Base-by-base conservation (phyloP, 2,329 filamentous ascomycete genomes). In the Golovinomyces cichoracearum region DNA sequence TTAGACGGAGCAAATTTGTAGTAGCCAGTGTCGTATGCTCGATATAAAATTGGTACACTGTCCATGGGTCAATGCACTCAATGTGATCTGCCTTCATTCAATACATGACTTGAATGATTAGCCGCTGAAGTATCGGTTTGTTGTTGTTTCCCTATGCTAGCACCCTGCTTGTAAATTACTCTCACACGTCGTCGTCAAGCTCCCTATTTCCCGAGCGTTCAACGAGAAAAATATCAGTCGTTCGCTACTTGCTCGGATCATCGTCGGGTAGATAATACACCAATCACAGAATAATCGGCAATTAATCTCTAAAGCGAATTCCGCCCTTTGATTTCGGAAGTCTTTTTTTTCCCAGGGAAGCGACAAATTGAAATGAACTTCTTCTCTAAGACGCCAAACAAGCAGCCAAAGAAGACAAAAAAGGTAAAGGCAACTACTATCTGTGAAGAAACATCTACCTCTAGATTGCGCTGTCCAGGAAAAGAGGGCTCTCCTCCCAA, bases 311-410 rank as follows among this genome's bases (percentile, higher is more conserved):
- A 29, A 17, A 17, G 35, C 15, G 15, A 19, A 21, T 17, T 19
- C 35, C 17, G 17, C 35, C 31, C 31, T 33, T n/a, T n/a, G 13
- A 15, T 13, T 33, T n/a, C 31, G 13, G n/a, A n/a, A 33, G 13
- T 33, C 31, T 15, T 29, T 33, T 15, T 33, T 33, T 6, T 19
- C 15, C 35, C 40, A 44, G 17, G 40, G 17, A 13, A 25, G 23
- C 17, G 19, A 26, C 3, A 33, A 13, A 17, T 27, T 49, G 51
- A 49, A 57, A 60, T 61, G 58, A 59, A 61, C 56, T 54, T 62
- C 60, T 61, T 62, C 53, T 59, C 58, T 42, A 62, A 60, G 53
- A 54, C 57, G 47, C 52, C 57, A 44, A 61, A 59, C 42, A 62
- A 60, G 53, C 53, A 55, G 44, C 53, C 57, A 47, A 61, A 59